Conservation (phyloP, 2,329 filamentous ascomycete species). For the Triangularia verruculosa region DNA sequence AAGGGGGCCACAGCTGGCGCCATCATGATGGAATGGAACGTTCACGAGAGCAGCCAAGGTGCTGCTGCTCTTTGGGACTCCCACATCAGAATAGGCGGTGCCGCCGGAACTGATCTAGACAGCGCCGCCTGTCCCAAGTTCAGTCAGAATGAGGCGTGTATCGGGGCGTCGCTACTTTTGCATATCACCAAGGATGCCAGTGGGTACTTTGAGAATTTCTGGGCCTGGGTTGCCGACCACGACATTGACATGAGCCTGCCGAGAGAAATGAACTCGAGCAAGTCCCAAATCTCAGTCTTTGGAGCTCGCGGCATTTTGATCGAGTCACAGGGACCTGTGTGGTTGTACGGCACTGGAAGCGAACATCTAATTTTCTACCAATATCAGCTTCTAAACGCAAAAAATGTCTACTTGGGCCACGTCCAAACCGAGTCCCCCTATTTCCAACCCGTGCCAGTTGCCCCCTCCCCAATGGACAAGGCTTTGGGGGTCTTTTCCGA, state of each 20-base stretch:
- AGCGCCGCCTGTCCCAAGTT: constrained; percentile 63
- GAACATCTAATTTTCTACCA: constrained; percentile 68
- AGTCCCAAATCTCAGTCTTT: constrained; percentile 43
- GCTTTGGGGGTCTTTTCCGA: not conserved
- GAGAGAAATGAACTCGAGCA: not conserved
- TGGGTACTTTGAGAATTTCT: constrained; percentile 46
- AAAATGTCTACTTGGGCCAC: constrained; percentile 60
- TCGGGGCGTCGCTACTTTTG: constrained; percentile 39
- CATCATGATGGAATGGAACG: constrained; percentile 70
- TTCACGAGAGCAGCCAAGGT: constrained; percentile 42
- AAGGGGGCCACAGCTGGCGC: constrained; percentile 66
- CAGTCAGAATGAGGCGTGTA: constrained; percentile 32
- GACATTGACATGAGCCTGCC: constrained; percentile 50
- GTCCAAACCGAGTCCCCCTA: constrained; percentile 71
- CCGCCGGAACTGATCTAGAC: constrained; percentile 65
- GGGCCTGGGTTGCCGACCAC: constrained; percentile 50
- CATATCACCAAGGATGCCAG: constrained; percentile 39
- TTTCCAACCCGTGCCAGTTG: constrained; percentile 64
- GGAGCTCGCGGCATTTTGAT: constrained; percentile 48
- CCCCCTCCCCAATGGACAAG: constrained; percentile 52
- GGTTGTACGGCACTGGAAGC: constrained; percentile 62
- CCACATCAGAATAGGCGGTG: constrained; percentile 72
- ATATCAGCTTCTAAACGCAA: constrained; percentile 61
- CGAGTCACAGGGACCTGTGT: constrained; percentile 46
- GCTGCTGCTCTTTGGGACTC: constrained; percentile 65